phyloP scores from a whole-genome alignment of 352 stramenopile species.

The Phytophthora sp. region DNA sequence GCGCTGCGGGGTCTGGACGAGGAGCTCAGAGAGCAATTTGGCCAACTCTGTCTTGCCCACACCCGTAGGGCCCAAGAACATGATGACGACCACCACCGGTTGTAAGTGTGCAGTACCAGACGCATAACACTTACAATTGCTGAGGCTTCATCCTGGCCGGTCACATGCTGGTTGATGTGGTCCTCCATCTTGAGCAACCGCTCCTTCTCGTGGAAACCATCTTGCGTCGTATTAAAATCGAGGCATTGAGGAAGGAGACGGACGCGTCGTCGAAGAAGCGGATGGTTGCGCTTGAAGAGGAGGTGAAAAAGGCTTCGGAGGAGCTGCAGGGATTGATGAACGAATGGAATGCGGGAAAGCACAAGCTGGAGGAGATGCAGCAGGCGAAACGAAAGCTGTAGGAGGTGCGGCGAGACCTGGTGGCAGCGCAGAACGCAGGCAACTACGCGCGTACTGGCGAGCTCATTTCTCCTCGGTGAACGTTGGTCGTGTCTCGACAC shows the following conservation, averaged over 20 bases:
- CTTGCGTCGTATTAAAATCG: slow-evolving; percentile 92
- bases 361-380: slow-evolving; percentile 77
- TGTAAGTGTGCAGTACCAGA: slow-evolving; percentile 95
- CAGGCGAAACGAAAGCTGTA: slow-evolving; percentile 78
- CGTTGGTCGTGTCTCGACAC: slow-evolving; percentile 95
- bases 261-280: slow-evolving; percentile 94
- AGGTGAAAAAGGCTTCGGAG: slow-evolving; percentile 64
- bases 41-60: slow-evolving; percentile 97
- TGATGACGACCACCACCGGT: slow-evolving; percentile 94
- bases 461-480: slow-evolving; percentile 95
- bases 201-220: slow-evolving; percentile 93
- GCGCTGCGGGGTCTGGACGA: slow-evolving; percentile 96
- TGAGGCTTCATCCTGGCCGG: slow-evolving; percentile 92
- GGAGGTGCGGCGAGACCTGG: slow-evolving; percentile 71
- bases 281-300: slow-evolving; percentile 86
- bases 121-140: slow-evolving; percentile 91
- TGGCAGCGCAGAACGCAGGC: slow-evolving; percentile 72
- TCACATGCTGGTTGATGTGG: slow-evolving; percentile 90
- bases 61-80: slow-evolving; percentile 95
- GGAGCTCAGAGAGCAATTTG: slow-evolving; percentile 94
- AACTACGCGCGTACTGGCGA: slow-evolving; percentile 84
- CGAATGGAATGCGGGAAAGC: slow-evolving; percentile 82
- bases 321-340: slow-evolving; percentile 70
- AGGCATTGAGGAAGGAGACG: slow-evolving; percentile 88
- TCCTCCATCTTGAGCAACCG: slow-evolving; percentile 95